Evolutionary conservation across 2,329 filamentous ascomycete species (phyloP), one percentile per base, ranked within the genome.

Genomic region (Zopfia rhizophila): DNA sequence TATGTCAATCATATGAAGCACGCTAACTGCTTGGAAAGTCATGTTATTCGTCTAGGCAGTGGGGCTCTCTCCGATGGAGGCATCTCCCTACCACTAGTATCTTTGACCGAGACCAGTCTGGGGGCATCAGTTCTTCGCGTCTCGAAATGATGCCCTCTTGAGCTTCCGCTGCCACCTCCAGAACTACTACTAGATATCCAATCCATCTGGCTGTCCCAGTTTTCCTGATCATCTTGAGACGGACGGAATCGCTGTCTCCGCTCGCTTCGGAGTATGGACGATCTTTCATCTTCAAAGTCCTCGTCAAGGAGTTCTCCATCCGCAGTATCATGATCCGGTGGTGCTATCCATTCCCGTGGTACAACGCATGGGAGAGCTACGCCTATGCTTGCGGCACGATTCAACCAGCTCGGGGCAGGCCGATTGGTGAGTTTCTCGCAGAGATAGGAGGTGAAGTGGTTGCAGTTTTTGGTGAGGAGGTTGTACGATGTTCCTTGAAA

Each of bases 401-500:
- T 95, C 41, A 95, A 75, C 88, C 90, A 95, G 13, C 72, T 73
- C 0, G 90, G 90, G 0, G 88, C 88, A 1, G 84, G 76, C 32
- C 83, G 81, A 5, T 86, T 84, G 2, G 89, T 93, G 42, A 95
- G 79, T 56, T 82, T 83, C 66, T 87, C 78, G 71, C 88, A 91
- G 13, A 95, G 80, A 60, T 88, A 84, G 14, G 84, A 85, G 2
- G 90, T 93, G 68, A 95, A 95, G 69, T 95, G 90, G 69, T 95
- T 95, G 80, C 90, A 95, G 71, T 95, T 95, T 59, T 85, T 85
- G 14, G 86, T 91, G 31, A 95, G 79, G 11, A 95, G 81, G 63
- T 94, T 93, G 72, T 95, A 94, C 11, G 82, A 82, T 0, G 85
- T 85, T 17, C 90, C 90, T 45, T 85, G 80, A 61, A 94, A 95